A percentile compares a stretch with the other conserved stretches of the same genome.
These are phyloP conservation scores for Eucalyptus pauciflora DNA, from an alignment of 345 rosid genomes.

Conservation along the genomic window DNA sequence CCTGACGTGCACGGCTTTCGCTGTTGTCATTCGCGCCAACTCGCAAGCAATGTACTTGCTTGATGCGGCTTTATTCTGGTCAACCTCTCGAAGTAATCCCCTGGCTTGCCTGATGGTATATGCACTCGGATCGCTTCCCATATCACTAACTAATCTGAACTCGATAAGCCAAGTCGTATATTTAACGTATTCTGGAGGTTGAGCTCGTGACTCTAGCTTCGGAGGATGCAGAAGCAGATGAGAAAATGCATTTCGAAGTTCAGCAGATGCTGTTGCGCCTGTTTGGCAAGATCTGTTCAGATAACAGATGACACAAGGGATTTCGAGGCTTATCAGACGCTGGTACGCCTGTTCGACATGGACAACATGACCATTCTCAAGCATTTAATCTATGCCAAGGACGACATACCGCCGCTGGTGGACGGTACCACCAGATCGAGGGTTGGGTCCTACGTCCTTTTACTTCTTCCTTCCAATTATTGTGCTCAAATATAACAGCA, in stretches of 20 bases:
- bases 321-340: constrained; percentile 16
- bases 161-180: background rate
- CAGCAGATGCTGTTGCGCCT: background rate
- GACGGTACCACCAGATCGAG: constrained; percentile 14
- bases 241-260: background rate
- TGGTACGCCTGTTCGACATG: constrained; percentile 7
- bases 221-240: constrained; percentile 15
- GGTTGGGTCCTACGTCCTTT: background rate
- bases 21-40: background rate
- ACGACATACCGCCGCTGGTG: constrained; percentile 22
- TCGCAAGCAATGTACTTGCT: background rate
- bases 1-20: background rate
- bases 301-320: constrained; percentile 17
- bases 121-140: background rate
- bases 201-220: background rate
- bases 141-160: background rate
- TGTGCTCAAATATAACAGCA: background rate
- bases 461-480: background rate
- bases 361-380: constrained; percentile 28
- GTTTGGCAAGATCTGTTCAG: background rate
- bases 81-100: background rate
- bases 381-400: constrained; percentile 23
- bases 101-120: background rate
- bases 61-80: background rate
- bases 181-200: background rate